Evolutionary conservation across 1,139 yeast genomes (phyloP), one percentile per base, ranked within the genome.

Genomic region (Sugiyamaella xylanicola): DNA sequence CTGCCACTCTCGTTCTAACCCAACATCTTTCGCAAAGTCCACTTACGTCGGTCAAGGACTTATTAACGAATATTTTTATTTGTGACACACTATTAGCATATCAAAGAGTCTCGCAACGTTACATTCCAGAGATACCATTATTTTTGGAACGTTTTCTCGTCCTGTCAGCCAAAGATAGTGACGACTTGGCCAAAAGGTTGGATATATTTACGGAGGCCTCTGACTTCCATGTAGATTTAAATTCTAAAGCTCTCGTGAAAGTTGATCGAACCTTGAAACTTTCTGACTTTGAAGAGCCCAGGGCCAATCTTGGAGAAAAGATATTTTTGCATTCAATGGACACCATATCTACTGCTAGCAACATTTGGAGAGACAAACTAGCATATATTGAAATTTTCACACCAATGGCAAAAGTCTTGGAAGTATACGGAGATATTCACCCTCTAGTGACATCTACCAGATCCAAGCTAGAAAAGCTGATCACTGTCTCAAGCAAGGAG

Each of bases 81-180:
- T 77, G 84, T 51, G 90, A 86, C 59, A 74, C 83, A 7, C 72
- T 87, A 39, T 70, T 86, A 58, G 80, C 80, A 57, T 95, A 89
- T 68, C 97, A 93, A 72, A 75, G 90, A 57, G 69, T 87, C 36
- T 82, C 97, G 35, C 86, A 89, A 70, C 78, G 99, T 65, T 85
- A 77, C 63, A 76, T 86, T 49, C 99, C 99, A 0, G 99, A 95
- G 70, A 79, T 87, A 21, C 72, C 81, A 13, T 77, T 76, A 54
- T 87, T 85, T 63, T 66, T 87, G 53, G 84, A 84, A 58, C 79
- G 80, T 55, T 63, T 78, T 19, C 71, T 84, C 9, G 35, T 36
- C 4, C 42, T 37, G 3, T 48, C 36, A 17, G 22, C 42, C 16
- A 13, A n/a, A 5, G 19, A 45, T 25, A 32, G 29, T 19, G 32